A percentile compares a stretch with the other conserved stretches of the same genome.
Conservation (phyloP, 2,329 filamentous ascomycete species). For the Cylindrodendrum hubeiense region DNA sequence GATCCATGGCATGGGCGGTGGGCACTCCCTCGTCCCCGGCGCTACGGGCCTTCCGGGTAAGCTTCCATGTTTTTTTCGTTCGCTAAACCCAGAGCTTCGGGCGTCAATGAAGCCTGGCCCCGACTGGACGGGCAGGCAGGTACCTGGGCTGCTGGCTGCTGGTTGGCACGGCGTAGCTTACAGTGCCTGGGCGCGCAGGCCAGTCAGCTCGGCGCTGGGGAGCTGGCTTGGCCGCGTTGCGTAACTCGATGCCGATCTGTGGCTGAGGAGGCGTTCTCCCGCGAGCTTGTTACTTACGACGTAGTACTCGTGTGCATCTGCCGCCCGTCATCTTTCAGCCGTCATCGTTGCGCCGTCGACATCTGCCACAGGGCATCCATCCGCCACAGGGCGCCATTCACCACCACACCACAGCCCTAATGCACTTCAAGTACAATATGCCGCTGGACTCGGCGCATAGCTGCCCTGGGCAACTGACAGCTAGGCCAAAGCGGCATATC, state of each 20-base stretch:
- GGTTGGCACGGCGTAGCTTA: no score
- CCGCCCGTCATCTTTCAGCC: no score
- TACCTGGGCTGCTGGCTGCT: no score
- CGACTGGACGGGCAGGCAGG: no score
- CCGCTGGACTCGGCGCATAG: background rate
- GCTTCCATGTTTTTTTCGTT: constrained; percentile 17
- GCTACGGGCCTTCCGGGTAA: constrained; percentile 18
- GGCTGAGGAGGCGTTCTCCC: background rate
- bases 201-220: background rate
- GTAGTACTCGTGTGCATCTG: no score
- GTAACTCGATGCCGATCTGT: background rate
- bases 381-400: no score
- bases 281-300: background rate
- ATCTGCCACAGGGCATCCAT: no score
- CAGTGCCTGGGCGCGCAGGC: background rate
- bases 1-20: constrained; percentile 12
- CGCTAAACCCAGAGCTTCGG: background rate
- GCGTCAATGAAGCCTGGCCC: background rate
- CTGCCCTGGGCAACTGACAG: background rate
- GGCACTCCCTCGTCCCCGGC: background rate
- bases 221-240: background rate
- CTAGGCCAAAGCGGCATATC: background rate
- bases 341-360: no score
- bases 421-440: no score
- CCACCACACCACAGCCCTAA: background rate